Base-by-base conservation (phyloP, 331 rosid genomes). In the Malus hybrid region DNA sequence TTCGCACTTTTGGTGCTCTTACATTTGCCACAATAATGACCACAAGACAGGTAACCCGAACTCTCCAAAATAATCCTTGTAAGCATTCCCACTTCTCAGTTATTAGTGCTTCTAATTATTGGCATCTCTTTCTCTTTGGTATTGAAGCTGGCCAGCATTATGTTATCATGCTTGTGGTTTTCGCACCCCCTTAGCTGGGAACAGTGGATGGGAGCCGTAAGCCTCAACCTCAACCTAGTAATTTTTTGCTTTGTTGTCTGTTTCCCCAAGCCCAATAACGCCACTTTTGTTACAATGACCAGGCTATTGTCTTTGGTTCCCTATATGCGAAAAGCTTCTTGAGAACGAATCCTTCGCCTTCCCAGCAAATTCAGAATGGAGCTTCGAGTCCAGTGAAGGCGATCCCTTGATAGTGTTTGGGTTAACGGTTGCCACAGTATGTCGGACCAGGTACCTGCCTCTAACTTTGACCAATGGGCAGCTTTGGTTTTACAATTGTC, bases 1-100 rank as follows among this genome's bases (percentile, higher is more conserved):
- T 94, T 79, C 96, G 99, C 73, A 92, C 88, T 55, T 94, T 94
- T 46, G 99, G 97, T 19, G 96, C 99, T 78, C 86, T 94, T 31
- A 88, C 92, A 7, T 94, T 94, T 81, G 99, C 99, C 54, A 92
- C 96, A 46, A 94, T 92, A 87, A 94, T 93, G 99, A 94, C 97
- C 85, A 94, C 99, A 67, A 87, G 99, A 92, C 99, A 94, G 97
- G 99, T 87, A 83, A 71, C 48, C 46, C 64, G 63, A 56, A 71
- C 27, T 63, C 60, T 74, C 68, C 57, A 71, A 32, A 22, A 33
- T 65, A 54, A 73, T 52, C 15, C 70, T 44, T 63, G 6, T 28
- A 73, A 4, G 3, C 3, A 1, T 65, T 65, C 10, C n/a, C 32
- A 22, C 34, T 18, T 65, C 10, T 57, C 16, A 5, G n/a, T 8